Evolutionary conservation across 1,284 basidiomycete species (phyloP).

Genomic region (Malassezia sympodialis): DNA sequence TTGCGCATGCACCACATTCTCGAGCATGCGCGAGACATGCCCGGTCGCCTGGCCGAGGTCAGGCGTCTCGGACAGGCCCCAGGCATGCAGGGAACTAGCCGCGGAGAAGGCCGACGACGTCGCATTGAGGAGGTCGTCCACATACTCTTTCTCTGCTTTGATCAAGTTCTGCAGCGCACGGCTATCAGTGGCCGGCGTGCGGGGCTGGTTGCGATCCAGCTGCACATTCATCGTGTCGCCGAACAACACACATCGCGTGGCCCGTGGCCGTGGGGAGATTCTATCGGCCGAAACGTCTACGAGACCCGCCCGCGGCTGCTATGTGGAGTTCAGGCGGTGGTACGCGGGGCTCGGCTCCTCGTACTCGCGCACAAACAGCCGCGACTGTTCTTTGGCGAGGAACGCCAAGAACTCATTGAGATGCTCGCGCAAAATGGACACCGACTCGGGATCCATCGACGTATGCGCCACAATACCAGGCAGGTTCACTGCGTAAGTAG

Average conservation of each 20-base stretch:
- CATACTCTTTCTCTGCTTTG: constrained; percentile 48
- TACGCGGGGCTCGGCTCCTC: constrained; percentile 63
- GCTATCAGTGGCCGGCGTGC: constrained; percentile 44
- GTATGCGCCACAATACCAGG: constrained; percentile 73
- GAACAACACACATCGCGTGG: neutral
- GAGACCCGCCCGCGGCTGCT: neutral
- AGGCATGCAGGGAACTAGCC: constrained; percentile 47
- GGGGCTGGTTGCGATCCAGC: constrained; percentile 28
- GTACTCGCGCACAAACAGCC: constrained; percentile 64
- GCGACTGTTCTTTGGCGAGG: constrained; percentile 59
- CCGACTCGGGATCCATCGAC: constrained; percentile 78
- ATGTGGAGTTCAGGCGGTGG: constrained; percentile 55
- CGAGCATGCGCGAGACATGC: constrained; percentile 44
- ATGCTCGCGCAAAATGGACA: constrained; percentile 73
- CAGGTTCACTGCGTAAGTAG: constrained; percentile 51
- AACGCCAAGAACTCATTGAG: constrained; percentile 77
- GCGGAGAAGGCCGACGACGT: constrained; percentile 34
- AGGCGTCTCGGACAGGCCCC: constrained; percentile 49
- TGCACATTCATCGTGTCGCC: constrained; percentile 19
- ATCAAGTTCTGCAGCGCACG: constrained; percentile 49
- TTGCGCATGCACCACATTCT: constrained; percentile 45
- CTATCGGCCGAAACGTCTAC: constrained; percentile 8
- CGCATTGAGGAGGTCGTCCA: constrained; percentile 30
- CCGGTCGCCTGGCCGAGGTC: constrained; percentile 46
- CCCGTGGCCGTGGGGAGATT: neutral